A percentile compares a stretch with the other conserved stretches of the same genome.
Conservation (phyloP, 768 basidiomycete genomes). For the Coprinopsis cinerea region DNA sequence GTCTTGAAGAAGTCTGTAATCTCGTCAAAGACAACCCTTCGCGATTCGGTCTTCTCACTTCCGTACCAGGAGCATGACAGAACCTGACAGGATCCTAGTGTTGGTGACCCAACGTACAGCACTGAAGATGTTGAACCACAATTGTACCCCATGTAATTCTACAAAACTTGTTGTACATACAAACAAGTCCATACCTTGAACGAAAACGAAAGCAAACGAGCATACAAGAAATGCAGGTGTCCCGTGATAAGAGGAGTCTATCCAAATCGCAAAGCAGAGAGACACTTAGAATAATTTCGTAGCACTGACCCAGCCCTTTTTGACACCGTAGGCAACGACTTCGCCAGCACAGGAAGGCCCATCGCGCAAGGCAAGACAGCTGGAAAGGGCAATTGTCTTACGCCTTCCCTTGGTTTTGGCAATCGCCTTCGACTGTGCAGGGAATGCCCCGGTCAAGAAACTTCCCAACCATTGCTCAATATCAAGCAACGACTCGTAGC, state of each 20-base stretch:
- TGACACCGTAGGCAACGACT: conserved; percentile 54
- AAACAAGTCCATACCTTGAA: neutral
- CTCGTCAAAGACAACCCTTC: too few relatives aligned
- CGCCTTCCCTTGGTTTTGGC: conserved; percentile 31
- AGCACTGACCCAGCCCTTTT: conserved; percentile 54
- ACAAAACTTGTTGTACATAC: too few relatives aligned
- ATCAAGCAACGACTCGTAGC: conserved; percentile 63
- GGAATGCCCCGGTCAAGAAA: conserved; percentile 33
- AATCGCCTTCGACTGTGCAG: conserved; percentile 21
- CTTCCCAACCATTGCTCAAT: conserved; percentile 53
- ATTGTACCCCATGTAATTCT: too few relatives aligned
- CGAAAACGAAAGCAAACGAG: neutral
- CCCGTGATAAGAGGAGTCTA: neutral
- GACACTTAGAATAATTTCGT: conserved; percentile 8
- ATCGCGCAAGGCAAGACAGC: conserved; percentile 13
- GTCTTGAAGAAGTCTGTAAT: too few relatives aligned
- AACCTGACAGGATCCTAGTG: too few relatives aligned
- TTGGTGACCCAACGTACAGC: too few relatives aligned
- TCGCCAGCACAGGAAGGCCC: conserved; percentile 50
- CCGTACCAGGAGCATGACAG: too few relatives aligned
- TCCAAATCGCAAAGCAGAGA: neutral
- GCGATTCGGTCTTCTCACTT: too few relatives aligned
- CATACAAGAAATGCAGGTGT: neutral
- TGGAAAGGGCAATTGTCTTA: conserved; percentile 20
- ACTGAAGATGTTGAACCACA: too few relatives aligned